phyloP scores from a whole-genome alignment of 768 basidiomycete genomes.

The Collybia sordida region DNA sequence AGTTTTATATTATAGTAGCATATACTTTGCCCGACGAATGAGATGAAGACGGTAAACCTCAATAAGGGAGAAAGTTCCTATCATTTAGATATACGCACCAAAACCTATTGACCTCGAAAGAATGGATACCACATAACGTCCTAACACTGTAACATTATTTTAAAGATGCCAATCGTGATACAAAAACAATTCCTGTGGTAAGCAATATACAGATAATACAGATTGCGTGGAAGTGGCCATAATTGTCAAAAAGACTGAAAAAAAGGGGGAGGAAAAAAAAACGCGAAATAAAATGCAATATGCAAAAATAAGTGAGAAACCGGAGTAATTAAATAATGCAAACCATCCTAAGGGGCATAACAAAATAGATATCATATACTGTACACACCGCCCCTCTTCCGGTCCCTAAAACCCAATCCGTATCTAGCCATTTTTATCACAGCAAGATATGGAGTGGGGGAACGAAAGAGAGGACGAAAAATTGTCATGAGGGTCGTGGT shows the following conservation, averaged over 20 bases:
- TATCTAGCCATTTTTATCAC: neutral
- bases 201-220: neutral
- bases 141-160: too few species aligned
- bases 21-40: too few species aligned
- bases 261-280: neutral
- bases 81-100: too few species aligned
- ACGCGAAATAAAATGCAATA: too few species aligned
- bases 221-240: neutral
- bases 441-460: neutral
- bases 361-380: slow-evolving; percentile 15
- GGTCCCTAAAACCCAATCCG: neutral
- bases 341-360: slow-evolving; percentile 1
- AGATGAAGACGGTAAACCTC: too few species aligned
- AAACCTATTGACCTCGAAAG: too few species aligned
- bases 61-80: too few species aligned
- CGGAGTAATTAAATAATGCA: slow-evolving; percentile 4
- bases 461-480: neutral
- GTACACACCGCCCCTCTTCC: neutral
- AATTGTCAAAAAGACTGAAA: neutral
- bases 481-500: slow-evolving; percentile 11
- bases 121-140: too few species aligned
- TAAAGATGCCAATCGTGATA: too few species aligned
- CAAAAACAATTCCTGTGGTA: too few species aligned
- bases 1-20: too few species aligned
- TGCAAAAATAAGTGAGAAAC: neutral